Evolutionary conservation across 176 grass and related monocot genomes (phyloP), one percentile per base, ranked within the genome.

Genomic region (Ensete glaucum): DNA sequence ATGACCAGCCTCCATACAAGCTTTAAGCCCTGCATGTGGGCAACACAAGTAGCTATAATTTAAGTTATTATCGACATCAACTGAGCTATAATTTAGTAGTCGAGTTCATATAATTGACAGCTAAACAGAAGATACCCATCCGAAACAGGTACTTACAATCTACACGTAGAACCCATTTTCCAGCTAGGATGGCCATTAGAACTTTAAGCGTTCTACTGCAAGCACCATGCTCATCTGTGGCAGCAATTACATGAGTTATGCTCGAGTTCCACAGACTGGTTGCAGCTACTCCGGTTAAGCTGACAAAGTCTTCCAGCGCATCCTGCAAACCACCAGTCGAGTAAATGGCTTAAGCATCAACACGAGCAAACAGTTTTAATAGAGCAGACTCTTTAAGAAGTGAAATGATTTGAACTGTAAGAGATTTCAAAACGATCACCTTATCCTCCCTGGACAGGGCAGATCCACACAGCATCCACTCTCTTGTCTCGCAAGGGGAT

Each of bases 381-480:
- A 78, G 16, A 68, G 13, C 2, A 10, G 13, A 43, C 34, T 43
- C 34, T 43, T 43, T 43, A 43, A 43, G 34, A 43, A 6, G 34
- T 6, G 34, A 27, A 12, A 55, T 17, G 15, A 24, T 27, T 27
- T 12, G 2, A 29, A 51, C 7, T 15, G 1, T 13, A 69, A 48
- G 59, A 34, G 70, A 72, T 81, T 11, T 76, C 53, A 23, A 14
- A 68, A 19, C 17, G 55, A 66, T 22, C 77, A 98, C 95, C 95
- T 82, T 98, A 13, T 98, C 90, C 52, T 78, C 53, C 50, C 65
- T 75, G 26, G 73, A 82, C 65, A 93, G 84, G 22, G 90, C 84
- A 82, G 90, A 93, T 83, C 90, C 90, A 64, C 90, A 98, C 75
- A 98, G 78, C 73, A 89, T 53, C 90, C 95, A 98, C 76, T 87